Conservation (phyloP, 148 eudicot species). For the Arctostaphylos glauca region DNA sequence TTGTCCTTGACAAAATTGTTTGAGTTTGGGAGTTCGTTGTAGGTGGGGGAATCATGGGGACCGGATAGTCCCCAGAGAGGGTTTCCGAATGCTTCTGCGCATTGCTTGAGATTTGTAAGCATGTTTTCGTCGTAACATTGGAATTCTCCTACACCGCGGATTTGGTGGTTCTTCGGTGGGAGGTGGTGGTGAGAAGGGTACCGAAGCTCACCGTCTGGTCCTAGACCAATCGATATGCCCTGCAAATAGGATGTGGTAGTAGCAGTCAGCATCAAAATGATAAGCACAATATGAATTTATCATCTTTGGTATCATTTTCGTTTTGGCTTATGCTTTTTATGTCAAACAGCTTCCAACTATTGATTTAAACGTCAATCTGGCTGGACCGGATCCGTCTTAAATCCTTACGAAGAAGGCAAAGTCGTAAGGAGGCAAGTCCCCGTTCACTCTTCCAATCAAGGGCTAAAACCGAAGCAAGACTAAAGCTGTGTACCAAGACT, state of each 20-base stretch:
- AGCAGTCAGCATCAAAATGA: neutral
- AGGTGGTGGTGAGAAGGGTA: slow-evolving; percentile 55
- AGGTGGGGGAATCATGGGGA: slow-evolving; percentile 78
- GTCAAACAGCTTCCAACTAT: too few species aligned
- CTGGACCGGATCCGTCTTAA: too few species aligned
- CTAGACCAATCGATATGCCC: slow-evolving; percentile 77
- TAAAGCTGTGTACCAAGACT: too few species aligned
- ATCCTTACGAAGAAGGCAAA: too few species aligned
- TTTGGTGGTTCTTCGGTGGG: slow-evolving; percentile 19
- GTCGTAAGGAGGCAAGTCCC: too few species aligned
- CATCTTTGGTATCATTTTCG: neutral
- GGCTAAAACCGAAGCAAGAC: too few species aligned
- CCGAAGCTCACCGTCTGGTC: slow-evolving; percentile 89
- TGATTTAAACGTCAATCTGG: too few species aligned
- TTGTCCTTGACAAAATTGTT: slow-evolving; percentile 58
- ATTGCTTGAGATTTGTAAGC: slow-evolving; percentile 59
- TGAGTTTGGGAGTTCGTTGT: slow-evolving; percentile 42
- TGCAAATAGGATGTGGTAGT: slow-evolving; percentile 18
- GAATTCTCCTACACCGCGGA: slow-evolving; percentile 71
- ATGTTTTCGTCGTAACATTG: slow-evolving; percentile 80
- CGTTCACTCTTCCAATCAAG: too few species aligned
- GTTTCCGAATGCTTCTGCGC: slow-evolving; percentile 56
- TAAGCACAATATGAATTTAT: neutral
- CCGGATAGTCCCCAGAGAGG: slow-evolving; percentile 87
- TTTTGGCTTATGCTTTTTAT: neutral